Percentiles rank a stretch among this genome's conserved stretches.
Evolutionary conservation across 441 rosid genomes (phyloP).

Genomic region (Macaranga tanarius): DNA sequence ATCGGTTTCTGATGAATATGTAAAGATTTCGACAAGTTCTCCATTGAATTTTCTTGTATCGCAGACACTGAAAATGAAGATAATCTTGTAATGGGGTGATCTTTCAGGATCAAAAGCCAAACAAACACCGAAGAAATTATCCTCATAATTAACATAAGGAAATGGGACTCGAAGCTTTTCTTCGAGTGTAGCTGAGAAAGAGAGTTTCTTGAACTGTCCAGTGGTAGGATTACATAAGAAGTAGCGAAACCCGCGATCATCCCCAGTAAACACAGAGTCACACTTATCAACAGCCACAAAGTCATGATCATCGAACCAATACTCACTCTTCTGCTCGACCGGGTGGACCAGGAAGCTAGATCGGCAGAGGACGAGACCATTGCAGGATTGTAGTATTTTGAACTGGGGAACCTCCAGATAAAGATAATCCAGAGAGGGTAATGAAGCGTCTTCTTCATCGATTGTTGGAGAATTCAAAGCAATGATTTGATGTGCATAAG

Average conservation of each 20-base stretch:
- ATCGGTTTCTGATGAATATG: conserved; percentile 5
- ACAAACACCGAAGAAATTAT: not conserved
- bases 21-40: not conserved
- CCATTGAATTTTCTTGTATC: too few relatives aligned
- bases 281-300: too few relatives aligned
- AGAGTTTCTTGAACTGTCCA: conserved; percentile 9
- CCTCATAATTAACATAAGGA: too few relatives aligned
- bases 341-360: not conserved
- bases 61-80: not conserved
- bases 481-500: not conserved
- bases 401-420: not conserved
- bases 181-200: not conserved
- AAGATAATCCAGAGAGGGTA: too few relatives aligned
- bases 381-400: conserved; percentile 34
- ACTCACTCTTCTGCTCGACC: too few relatives aligned
- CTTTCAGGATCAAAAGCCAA: conserved; percentile 10
- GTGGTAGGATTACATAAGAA: conserved; percentile 41
- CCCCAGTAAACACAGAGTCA: too few relatives aligned
- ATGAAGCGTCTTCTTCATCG: too few relatives aligned
- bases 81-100: not conserved
- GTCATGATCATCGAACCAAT: too few relatives aligned
- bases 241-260: not conserved
- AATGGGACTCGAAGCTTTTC: not conserved
- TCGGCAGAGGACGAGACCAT: conserved; percentile 39
- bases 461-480: not conserved